phyloP scores from a whole-genome alignment of 345 rosid genomes.

The Linum usitatissimum region DNA sequence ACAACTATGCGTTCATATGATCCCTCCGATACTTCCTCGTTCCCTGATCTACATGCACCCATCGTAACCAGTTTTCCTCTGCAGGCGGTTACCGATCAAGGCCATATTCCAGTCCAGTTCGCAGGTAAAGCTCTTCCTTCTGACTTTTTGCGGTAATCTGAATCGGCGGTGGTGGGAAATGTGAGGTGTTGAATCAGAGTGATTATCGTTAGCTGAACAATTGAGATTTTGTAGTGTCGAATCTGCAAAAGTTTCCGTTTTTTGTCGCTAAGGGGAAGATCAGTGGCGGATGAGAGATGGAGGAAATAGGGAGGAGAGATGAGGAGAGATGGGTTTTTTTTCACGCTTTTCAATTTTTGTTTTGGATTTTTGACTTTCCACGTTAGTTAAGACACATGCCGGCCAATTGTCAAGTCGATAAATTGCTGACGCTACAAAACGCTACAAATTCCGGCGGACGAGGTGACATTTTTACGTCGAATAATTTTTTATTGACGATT shows the following conservation, averaged over 20 bases:
- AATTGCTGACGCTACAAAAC: too few relatives aligned
- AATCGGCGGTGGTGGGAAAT: constrained; percentile 11
- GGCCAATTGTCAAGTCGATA: too few relatives aligned
- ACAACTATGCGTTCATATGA: constrained; percentile 54
- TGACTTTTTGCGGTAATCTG: not conserved
- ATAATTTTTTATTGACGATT: too few relatives aligned
- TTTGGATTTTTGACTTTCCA: too few relatives aligned
- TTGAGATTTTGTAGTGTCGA: constrained; percentile 41
- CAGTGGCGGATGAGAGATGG: constrained; percentile 47
- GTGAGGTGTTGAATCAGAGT: not conserved
- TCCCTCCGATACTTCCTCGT: constrained; percentile 64
- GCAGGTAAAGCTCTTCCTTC: constrained; percentile 30
- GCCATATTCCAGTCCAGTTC: constrained; percentile 57
- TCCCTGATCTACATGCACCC: constrained; percentile 59
- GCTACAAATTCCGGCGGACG: too few relatives aligned
- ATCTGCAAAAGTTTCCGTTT: constrained; percentile 78
- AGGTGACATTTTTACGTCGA: too few relatives aligned
- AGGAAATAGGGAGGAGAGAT: too few relatives aligned
- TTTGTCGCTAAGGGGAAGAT: constrained; percentile 71
- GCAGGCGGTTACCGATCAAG: constrained; percentile 88
- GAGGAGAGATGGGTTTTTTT: too few relatives aligned
- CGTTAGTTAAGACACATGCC: too few relatives aligned
- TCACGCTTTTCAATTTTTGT: too few relatives aligned
- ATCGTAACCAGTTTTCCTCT: constrained; percentile 71
- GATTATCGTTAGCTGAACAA: not conserved